Conservation (phyloP, 2,329 filamentous ascomycete species). For the Sporothrix mexicana region DNA sequence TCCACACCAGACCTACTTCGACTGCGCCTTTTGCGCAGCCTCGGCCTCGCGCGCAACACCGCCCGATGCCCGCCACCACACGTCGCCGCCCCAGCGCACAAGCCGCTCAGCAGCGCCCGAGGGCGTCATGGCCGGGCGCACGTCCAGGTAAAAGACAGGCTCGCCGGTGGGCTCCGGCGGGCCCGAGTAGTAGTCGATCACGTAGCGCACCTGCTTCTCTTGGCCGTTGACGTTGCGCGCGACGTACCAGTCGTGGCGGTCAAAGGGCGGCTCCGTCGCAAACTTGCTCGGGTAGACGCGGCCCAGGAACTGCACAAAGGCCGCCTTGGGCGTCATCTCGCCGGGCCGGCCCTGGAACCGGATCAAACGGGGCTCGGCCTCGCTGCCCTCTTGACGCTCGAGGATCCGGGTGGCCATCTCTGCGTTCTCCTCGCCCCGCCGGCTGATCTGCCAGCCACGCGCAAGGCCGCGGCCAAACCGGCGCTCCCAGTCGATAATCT, state of each 20-base stretch:
- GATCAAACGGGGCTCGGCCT: conserved; percentile 68
- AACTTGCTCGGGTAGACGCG: conserved; percentile 80
- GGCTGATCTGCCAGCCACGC: conserved; percentile 75
- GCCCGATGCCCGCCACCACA: conserved; percentile 90
- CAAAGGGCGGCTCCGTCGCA: conserved; percentile 86
- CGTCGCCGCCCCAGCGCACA: conserved; percentile 87
- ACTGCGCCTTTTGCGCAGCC: too few species aligned
- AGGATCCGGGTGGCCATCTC: conserved; percentile 45
- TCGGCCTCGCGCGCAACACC: conserved; percentile 62
- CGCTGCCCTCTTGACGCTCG: conserved; percentile 48
- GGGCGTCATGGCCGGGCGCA: conserved; percentile 85
- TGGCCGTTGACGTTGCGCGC: conserved; percentile 71
- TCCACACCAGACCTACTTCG: too few species aligned
- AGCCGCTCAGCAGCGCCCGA: conserved; percentile 79
- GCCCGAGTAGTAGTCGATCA: conserved; percentile 95
- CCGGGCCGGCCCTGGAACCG: conserved; percentile 88
- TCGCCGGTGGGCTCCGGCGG: conserved; percentile 82
- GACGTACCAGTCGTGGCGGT: conserved; percentile 97
- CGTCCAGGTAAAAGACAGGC: conserved; percentile 94
- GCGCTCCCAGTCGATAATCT: conserved; percentile 93
- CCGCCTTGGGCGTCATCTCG: conserved; percentile 90
- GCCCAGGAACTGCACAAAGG: conserved; percentile 79
- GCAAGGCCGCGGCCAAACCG: conserved; percentile 77
- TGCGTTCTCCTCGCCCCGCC: conserved; percentile 71
- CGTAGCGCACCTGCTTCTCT: conserved; percentile 81